These are phyloP conservation scores for Nemania sp. DNA, from an alignment of 2,329 filamentous ascomycete species.

Conservation along the genomic window DNA sequence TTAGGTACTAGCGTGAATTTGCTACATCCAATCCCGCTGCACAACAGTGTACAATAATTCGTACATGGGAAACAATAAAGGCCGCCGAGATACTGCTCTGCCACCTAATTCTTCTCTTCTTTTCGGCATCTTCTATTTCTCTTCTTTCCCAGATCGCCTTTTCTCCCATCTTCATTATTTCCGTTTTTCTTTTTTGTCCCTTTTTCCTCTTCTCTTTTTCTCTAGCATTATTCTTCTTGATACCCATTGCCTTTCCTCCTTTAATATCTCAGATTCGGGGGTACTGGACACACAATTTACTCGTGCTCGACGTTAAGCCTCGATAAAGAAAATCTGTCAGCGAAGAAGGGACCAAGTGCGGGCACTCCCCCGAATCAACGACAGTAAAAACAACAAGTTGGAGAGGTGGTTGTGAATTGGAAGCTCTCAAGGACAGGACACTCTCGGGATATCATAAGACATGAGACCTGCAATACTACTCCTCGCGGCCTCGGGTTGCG, in stretches of 20 bases:
- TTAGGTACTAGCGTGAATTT: slow-evolving; percentile 17
- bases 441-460: background rate
- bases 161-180: slow-evolving; percentile 11
- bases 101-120: slow-evolving; percentile 8
- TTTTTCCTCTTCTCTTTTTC: slow-evolving; percentile 13
- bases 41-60: background rate
- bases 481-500: slow-evolving; percentile 24
- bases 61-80: background rate
- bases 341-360: slow-evolving; percentile 15
- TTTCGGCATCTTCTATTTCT: slow-evolving; percentile 1
- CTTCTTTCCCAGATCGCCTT: slow-evolving; percentile 3
- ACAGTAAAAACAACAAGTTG: background rate
- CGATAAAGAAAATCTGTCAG: background rate
- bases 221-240: background rate
- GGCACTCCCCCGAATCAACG: slow-evolving; percentile 14
- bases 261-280: background rate
- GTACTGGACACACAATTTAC: background rate
- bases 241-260: slow-evolving; percentile 10
- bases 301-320: background rate
- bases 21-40: slow-evolving; percentile 8
- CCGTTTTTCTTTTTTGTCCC: slow-evolving; percentile 15
- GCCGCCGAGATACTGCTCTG: background rate
- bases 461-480: slow-evolving; percentile 31
- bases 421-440: background rate
- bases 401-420: background rate